Evolutionary conservation across 208 protist genomes (phyloP).

Genomic region (Crithidia fasciculata): DNA sequence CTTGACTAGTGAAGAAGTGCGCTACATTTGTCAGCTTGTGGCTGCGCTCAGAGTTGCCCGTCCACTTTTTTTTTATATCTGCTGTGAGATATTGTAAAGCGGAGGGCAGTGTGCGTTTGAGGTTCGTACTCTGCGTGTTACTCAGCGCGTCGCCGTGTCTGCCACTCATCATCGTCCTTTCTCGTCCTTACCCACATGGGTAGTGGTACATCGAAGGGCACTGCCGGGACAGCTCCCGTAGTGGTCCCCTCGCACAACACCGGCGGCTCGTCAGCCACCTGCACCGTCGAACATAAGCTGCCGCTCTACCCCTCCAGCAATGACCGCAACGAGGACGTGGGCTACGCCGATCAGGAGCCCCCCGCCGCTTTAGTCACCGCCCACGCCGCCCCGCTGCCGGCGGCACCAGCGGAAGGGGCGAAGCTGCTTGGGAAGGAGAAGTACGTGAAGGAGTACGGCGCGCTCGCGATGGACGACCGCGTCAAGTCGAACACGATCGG

Average conservation of each 20-base stretch:
- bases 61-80: too few relatives aligned
- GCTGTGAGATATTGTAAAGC: too few relatives aligned
- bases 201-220: conserved; percentile 9
- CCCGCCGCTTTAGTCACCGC: not conserved
- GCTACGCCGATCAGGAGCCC: not conserved
- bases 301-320: not conserved
- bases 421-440: conserved; percentile 79
- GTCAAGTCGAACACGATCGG: conserved; percentile 30
- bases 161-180: not conserved
- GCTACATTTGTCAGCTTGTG: too few relatives aligned
- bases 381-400: not conserved
- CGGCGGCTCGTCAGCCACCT: not conserved
- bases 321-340: not conserved
- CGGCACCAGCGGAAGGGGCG: not conserved
- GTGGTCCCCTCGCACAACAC: not conserved
- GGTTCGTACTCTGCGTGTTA: too few relatives aligned
- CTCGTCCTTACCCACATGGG: conserved; percentile 5
- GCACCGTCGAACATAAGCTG: not conserved
- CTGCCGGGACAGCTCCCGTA: not conserved
- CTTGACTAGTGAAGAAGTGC: too few relatives aligned
- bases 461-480: conserved; percentile 76
- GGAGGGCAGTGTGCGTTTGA: too few relatives aligned
- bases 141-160: not conserved
- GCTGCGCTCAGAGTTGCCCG: too few relatives aligned
- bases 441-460: conserved; percentile 82